A percentile compares a stretch with the other conserved stretches of the same genome.
phyloP scores from a whole-genome alignment of 1,139 yeast species.

The Hyphopichia burtonii region DNA sequence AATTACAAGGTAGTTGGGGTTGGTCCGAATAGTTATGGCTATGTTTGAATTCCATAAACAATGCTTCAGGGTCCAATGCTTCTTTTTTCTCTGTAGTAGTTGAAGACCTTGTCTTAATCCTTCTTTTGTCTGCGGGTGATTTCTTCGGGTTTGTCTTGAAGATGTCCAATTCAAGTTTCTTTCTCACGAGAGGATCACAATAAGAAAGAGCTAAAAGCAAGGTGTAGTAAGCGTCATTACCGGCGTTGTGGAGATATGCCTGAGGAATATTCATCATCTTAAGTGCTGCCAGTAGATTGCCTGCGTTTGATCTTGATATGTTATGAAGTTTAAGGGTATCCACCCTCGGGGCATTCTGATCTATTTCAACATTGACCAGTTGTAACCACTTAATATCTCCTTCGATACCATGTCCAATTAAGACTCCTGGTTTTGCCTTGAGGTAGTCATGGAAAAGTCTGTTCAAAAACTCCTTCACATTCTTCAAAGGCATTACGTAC shows the following conservation, averaged over 20 bases:
- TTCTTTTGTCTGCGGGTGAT: not conserved
- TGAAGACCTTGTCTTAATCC: not conserved
- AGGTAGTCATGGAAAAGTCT: conserved; percentile 44
- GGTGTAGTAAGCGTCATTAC: conserved; percentile 79
- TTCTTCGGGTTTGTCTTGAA: conserved; percentile 6
- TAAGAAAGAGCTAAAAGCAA: conserved; percentile 53
- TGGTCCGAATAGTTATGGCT: not conserved
- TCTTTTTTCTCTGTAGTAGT: not conserved
- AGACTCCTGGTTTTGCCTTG: conserved; percentile 20
- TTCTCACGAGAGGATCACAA: conserved; percentile 48
- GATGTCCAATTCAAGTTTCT: conserved; percentile 15
- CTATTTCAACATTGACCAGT: conserved; percentile 46
- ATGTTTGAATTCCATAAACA: not conserved
- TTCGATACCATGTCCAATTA: conserved; percentile 69
- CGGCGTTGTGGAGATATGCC: conserved; percentile 74
- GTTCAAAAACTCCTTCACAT: conserved; percentile 41
- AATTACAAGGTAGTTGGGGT: not conserved
- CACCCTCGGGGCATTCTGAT: conserved; percentile 27
- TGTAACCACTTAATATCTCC: conserved; percentile 62
- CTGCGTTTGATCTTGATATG: conserved; percentile 41
- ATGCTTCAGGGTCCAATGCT: not conserved
- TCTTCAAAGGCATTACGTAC: conserved; percentile 33
- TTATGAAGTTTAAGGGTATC: conserved; percentile 58
- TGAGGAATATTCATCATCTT: conserved; percentile 58
- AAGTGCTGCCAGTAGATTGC: conserved; percentile 53